Evolutionary conservation across 371 early-diverging fungal genomes (phyloP), one percentile per base, ranked within the genome.

Genomic region (Basidiobolus heterosporus): DNA sequence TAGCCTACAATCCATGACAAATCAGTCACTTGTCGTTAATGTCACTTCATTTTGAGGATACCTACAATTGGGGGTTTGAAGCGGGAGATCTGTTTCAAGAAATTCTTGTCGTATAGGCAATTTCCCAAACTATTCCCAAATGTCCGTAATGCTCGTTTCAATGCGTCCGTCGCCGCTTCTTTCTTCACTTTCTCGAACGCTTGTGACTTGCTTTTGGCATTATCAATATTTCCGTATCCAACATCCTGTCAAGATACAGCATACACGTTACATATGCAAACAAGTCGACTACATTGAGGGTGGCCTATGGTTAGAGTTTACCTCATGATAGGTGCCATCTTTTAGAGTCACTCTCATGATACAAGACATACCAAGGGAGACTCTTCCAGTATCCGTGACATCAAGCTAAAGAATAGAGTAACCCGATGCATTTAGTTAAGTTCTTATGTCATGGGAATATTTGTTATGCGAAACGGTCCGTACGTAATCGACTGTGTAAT

Each of bases 91-190:
- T 69, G 64, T 47, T 59, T 70, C 36, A 88, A 46, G 61, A 69
- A 95, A 8, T 71, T 67, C 64, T 94, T 95, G 59, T 98, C 92
- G 59, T 95, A 94, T 1, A 93, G 65, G 51, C 98, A 98, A 52
- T 91, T 91, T 14, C 99, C 99, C 38, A 98, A 51, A 6, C 76
- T 76, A 51, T 91, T 90, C 15, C 99, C 99, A 71, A 97, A 98
- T 48, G 74, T 69, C 5, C 89, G 75, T 47, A 98, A 55, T 0
- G 95, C 81, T 36, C 99, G 70, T 64, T 99, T 99, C 21, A 92
- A 49, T 0, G 78, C 95, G 65, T 99, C 99, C 0, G 99, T 99
- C 0, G 73, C 74, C 1, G 99, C 91, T 61, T 95, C 94, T 54
- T 99, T 99, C 55, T 80, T 85, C 46, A 77, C 83, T 66, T 93